Conservation (phyloP, 2,329 filamentous ascomycete species). For the Phoma sp. region DNA sequence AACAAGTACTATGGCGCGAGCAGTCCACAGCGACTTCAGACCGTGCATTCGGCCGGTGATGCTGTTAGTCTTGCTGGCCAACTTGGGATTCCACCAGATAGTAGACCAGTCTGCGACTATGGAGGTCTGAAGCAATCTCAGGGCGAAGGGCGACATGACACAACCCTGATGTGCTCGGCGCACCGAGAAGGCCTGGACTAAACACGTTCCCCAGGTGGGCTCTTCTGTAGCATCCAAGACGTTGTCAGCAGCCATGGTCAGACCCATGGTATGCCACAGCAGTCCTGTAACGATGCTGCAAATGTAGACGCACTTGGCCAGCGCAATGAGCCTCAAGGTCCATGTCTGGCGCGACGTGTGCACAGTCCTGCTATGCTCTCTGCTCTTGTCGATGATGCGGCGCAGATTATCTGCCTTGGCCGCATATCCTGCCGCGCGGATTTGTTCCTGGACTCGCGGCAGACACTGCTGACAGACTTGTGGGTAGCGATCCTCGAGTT, state of each 20-base stretch:
- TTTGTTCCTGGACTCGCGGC: slow-evolving; percentile 71
- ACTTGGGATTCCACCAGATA: slow-evolving; percentile 72
- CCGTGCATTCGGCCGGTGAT: slow-evolving; percentile 60
- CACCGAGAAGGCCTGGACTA: slow-evolving; percentile 26
- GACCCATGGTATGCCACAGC: slow-evolving; percentile 44
- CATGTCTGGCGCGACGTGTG: slow-evolving; percentile 50
- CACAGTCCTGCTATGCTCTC: slow-evolving; percentile 29
- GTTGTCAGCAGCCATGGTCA: slow-evolving; percentile 22
- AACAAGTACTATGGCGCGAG: slow-evolving; percentile 65
- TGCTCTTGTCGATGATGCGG: slow-evolving; percentile 70
- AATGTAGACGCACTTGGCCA: slow-evolving; percentile 52
- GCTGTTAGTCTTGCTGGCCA: slow-evolving; percentile 67
- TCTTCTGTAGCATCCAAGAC: slow-evolving; percentile 4
- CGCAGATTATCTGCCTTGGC: slow-evolving; percentile 83
- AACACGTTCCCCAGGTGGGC: slow-evolving; percentile 28
- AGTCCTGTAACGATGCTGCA: slow-evolving; percentile 44
- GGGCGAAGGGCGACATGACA: slow-evolving; percentile 30
- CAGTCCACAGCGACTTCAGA: slow-evolving; percentile 68
- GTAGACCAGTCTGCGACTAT: slow-evolving; percentile 59
- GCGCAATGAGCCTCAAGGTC: slow-evolving; percentile 53
- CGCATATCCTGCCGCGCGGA: slow-evolving; percentile 75
- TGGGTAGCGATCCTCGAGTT: slow-evolving; percentile 83
- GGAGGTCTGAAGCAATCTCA: slow-evolving; percentile 35
- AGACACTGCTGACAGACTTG: slow-evolving; percentile 85
- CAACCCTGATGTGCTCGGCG: slow-evolving; percentile 34